Base-by-base conservation (phyloP, 2,329 filamentous ascomycete genomes). In the Monilinia aucupariae region DNA sequence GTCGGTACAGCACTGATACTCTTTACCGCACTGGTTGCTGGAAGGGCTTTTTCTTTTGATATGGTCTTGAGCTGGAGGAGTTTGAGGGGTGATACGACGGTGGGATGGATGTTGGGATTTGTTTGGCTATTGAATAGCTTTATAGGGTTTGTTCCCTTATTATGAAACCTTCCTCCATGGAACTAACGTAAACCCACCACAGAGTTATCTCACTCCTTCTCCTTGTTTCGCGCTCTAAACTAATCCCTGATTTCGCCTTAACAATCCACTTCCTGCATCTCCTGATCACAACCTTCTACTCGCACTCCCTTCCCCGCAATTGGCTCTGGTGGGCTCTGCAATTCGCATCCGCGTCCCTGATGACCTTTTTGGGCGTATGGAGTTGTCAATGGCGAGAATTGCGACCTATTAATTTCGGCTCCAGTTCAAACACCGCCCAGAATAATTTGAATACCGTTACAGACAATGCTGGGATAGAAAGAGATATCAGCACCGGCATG, bases 231-330 rank as follows among this genome's bases (percentile, higher is more conserved):
- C 91, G 94, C 66, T 94, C 89, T 54, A 97, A 97, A 76, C 88
- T 97, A 65, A 90, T 97, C 58, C 91, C 91, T 69, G 94, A 99
- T 77, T 99, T 97, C 75, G 90, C 91, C 39, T 79, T 97, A 30
- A 96, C 93, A 2, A 83, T 97, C 22, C 91, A 96, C 78, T 83
- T 90, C 74, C 79, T 96, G 49, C 90, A 96, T 74, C 83, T 96
- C 60, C 67, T 94, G 71, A 76, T 91, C 71, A 90, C 90, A 34
- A 87, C 86, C 25, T 75, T 96, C 41, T 96, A 96, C 76, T 88
- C 90, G 3, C 85, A 86, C 71, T 82, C 84, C 12, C 74, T 97
- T 34, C 94, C 94, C 1, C 81, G 82, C 12, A 87, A 93, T 74
- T 77, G 85, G 67, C 88, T 96, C 71, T 99, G 94, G 94, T 99